A percentile compares a stretch with the other conserved stretches of the same genome.
Conservation (phyloP, 106 monocot genomes). For the Dioscorea zingiberensis region DNA sequence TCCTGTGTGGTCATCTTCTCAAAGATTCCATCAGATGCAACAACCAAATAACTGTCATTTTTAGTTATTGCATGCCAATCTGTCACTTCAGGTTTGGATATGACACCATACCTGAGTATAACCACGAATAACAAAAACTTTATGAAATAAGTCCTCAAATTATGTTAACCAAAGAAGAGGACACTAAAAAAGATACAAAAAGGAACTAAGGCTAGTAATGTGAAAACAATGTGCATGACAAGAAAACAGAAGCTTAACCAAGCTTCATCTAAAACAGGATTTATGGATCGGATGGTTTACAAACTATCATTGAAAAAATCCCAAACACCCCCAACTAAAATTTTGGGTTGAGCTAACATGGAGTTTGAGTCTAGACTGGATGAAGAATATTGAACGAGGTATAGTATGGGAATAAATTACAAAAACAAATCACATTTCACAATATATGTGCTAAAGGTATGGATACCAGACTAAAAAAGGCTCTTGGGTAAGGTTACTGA, state of each 20-base stretch:
- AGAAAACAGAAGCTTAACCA: not conserved
- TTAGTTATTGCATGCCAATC: constrained; percentile 58
- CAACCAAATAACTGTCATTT: constrained; percentile 70
- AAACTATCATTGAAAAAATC: not conserved
- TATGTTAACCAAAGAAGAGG: not conserved
- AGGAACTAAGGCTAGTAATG: not conserved
- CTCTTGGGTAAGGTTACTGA: too few species aligned
- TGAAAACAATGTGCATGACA: not conserved
- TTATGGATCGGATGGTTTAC: not conserved
- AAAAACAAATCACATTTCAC: too few species aligned
- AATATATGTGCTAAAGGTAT: too few species aligned
- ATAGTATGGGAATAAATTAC: too few species aligned
- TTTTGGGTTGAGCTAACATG: too few species aligned
- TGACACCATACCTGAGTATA: constrained; percentile 72
- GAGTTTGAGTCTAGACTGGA: too few species aligned
- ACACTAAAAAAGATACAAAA: not conserved
- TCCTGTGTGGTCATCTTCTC: constrained; percentile 84
- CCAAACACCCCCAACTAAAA: too few species aligned
- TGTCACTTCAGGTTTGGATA: constrained; percentile 74
- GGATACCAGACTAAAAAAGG: too few species aligned
- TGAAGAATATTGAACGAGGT: too few species aligned
- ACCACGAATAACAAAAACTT: constrained; percentile 16
- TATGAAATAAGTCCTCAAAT: not conserved
- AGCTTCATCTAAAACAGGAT: too few species aligned
- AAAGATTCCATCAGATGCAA: constrained; percentile 85